Percentiles rank a stretch among this genome's conserved stretches.
phyloP scores from a whole-genome alignment of 2,329 filamentous ascomycete species.

The Cyclaneusma minus region DNA sequence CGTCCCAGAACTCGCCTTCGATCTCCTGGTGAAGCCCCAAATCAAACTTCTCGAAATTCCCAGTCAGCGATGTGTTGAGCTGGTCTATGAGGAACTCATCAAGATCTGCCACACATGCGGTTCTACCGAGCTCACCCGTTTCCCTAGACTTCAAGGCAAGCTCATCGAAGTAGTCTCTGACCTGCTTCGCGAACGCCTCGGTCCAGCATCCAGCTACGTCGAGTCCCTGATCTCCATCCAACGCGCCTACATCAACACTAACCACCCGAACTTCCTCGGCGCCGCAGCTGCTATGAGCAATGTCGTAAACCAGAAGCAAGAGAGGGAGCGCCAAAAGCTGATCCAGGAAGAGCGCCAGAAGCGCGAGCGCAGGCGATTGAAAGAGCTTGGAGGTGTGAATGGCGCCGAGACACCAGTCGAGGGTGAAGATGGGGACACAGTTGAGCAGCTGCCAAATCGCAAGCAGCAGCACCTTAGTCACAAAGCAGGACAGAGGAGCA shows the following conservation, averaged over 20 bases:
- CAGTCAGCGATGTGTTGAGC: constrained; percentile 89
- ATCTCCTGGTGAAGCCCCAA: constrained; percentile 92
- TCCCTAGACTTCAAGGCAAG: constrained; percentile 85
- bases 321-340: constrained; percentile 71
- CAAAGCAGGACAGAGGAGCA: constrained; percentile 51
- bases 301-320: constrained; percentile 87
- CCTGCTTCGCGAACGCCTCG: constrained; percentile 78
- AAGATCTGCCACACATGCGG: constrained; percentile 99
- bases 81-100: constrained; percentile 97
- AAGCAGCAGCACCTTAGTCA: constrained; percentile 33
- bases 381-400: constrained; percentile 66
- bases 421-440: constrained; percentile 35
- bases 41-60: constrained; percentile 94
- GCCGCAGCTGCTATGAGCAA: constrained; percentile 95
- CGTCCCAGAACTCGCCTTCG: constrained; percentile 93
- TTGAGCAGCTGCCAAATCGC: constrained; percentile 41
- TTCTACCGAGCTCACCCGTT: constrained; percentile 81
- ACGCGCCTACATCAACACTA: constrained; percentile 97
- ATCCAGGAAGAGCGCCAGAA: constrained; percentile 75
- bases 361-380: constrained; percentile 66
- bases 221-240: constrained; percentile 96
- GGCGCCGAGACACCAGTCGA: constrained; percentile 54
- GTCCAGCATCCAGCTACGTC: constrained; percentile 79
- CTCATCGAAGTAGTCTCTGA: constrained; percentile 97
- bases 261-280: constrained; percentile 95